These are phyloP conservation scores for Venustampulla echinocandica DNA, from an alignment of 495 filamentous ascomycete species.

Conservation along the genomic window DNA sequence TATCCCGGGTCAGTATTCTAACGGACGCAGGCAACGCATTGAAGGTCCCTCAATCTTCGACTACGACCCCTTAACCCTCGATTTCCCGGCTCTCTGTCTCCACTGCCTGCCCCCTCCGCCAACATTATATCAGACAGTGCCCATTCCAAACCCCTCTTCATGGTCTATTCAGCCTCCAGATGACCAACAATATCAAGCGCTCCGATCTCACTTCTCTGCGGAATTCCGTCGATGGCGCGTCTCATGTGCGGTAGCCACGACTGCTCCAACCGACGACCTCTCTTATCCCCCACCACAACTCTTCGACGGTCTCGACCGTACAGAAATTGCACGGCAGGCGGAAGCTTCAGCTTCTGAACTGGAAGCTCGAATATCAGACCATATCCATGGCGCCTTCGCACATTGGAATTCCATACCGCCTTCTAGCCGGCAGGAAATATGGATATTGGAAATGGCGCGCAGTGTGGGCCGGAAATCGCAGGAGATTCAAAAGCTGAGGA, in stretches of 20 bases:
- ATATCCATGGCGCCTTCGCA: constrained; percentile 59
- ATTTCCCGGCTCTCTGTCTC: constrained; percentile 73
- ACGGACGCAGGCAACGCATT: constrained; percentile 12
- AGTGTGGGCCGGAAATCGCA: constrained; percentile 61
- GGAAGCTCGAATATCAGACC: constrained; percentile 50
- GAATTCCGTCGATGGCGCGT: constrained; percentile 55
- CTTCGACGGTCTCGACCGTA: constrained; percentile 10
- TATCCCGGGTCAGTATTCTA: constrained; percentile 2
- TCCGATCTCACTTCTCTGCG: constrained; percentile 55
- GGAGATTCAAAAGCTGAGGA: constrained; percentile 52
- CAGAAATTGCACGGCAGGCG: constrained; percentile 25
- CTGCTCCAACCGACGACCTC: constrained; percentile 23
- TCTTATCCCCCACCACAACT: constrained; percentile 22
- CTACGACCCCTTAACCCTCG: constrained; percentile 71
- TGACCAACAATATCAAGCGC: constrained; percentile 57
- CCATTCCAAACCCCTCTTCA: constrained; percentile 57
- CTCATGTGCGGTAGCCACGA: constrained; percentile 23
- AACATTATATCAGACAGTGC: constrained; percentile 61
- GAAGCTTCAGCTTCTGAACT: constrained; percentile 32
- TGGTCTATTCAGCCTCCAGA: constrained; percentile 70
- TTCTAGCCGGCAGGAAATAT: constrained; percentile 52
- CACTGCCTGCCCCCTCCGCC: constrained; percentile 71
- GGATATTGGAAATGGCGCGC: constrained; percentile 71
- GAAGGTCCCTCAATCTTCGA: constrained; percentile 49
- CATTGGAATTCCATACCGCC: constrained; percentile 57